These are phyloP conservation scores for Crithidia thermophila DNA, from an alignment of 208 protist species.

Conservation along the genomic window DNA sequence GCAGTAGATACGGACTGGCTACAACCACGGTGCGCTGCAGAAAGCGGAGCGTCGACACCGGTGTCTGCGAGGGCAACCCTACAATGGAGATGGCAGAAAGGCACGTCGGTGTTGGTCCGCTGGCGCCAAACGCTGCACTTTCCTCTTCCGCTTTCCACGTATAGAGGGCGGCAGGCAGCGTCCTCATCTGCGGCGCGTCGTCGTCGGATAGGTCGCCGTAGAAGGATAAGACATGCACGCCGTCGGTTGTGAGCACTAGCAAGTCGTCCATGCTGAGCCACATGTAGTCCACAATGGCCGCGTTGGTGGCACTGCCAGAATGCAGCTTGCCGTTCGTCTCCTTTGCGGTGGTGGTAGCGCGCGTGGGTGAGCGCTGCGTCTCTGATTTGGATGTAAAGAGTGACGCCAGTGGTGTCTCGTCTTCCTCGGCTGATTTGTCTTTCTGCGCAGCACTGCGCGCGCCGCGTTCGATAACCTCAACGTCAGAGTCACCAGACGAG, in stretches of 20 bases:
- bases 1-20: constrained; percentile 53
- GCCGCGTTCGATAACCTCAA: too few species aligned
- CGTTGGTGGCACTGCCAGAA: not conserved
- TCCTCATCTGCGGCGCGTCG: constrained; percentile 18
- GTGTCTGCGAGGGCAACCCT: constrained; percentile 2
- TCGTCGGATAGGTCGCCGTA: constrained; percentile 46
- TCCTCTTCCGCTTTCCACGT: constrained; percentile 21
- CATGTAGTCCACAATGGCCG: constrained; percentile 45
- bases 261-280: constrained; percentile 69
- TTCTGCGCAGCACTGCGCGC: too few species aligned
- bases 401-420: too few species aligned
- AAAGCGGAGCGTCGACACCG: not conserved
- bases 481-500: too few species aligned
- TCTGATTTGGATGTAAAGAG: too few species aligned
- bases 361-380: too few species aligned
- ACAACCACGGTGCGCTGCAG: constrained; percentile 42
- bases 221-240: constrained; percentile 53
- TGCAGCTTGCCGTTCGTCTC: not conserved
- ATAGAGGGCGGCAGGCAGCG: constrained; percentile 31
- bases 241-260: constrained; percentile 49
- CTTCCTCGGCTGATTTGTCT: too few species aligned
- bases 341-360: too few species aligned
- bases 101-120: constrained; percentile 21
- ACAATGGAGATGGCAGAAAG: constrained; percentile 5
- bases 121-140: constrained; percentile 11